These are phyloP conservation scores for Pseudomassariella vexata DNA, from an alignment of 2,329 filamentous ascomycete species.

Conservation along the genomic window DNA sequence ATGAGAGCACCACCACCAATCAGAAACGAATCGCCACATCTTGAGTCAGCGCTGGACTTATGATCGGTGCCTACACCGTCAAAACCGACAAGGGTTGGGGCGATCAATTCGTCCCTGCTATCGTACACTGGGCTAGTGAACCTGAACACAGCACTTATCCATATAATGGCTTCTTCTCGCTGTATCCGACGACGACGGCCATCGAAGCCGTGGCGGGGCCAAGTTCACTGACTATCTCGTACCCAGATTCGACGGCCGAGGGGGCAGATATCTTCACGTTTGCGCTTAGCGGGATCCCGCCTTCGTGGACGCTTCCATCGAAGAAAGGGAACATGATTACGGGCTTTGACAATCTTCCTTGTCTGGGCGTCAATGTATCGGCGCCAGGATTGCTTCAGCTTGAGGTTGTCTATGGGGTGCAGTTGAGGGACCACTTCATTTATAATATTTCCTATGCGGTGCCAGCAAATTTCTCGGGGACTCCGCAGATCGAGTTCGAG, in stretches of 20 bases:
- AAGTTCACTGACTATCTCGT: conserved; percentile 26
- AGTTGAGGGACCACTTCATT: conserved; percentile 32
- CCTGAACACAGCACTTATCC: conserved; percentile 29
- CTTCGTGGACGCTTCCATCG: conserved; percentile 30
- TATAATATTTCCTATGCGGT: conserved; percentile 41
- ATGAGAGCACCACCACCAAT: conserved; percentile 24
- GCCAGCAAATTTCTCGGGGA: conserved; percentile 29
- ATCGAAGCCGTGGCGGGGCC: conserved; percentile 30
- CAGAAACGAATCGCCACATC: conserved; percentile 27
- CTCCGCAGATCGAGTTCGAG: conserved; percentile 27
- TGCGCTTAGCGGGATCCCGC: conserved; percentile 30
- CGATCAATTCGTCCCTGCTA: conserved; percentile 35
- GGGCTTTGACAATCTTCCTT: conserved; percentile 29
- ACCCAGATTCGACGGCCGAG: conserved; percentile 31
- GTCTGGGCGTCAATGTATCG: conserved; percentile 29
- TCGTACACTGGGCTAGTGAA: conserved; percentile 39
- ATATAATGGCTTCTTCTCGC: conserved; percentile 30
- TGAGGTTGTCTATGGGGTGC: conserved; percentile 28
- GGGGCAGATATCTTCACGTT: conserved; percentile 33
- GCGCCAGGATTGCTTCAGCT: conserved; percentile 29
- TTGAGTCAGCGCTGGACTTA: conserved; percentile 34
- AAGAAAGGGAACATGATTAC: conserved; percentile 21
- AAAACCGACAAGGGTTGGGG: conserved; percentile 30
- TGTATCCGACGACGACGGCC: conserved; percentile 36
- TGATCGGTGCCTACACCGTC: conserved; percentile 33